phyloP scores from a whole-genome alignment of 495 filamentous ascomycete species.

The Neurospora sp. region DNA sequence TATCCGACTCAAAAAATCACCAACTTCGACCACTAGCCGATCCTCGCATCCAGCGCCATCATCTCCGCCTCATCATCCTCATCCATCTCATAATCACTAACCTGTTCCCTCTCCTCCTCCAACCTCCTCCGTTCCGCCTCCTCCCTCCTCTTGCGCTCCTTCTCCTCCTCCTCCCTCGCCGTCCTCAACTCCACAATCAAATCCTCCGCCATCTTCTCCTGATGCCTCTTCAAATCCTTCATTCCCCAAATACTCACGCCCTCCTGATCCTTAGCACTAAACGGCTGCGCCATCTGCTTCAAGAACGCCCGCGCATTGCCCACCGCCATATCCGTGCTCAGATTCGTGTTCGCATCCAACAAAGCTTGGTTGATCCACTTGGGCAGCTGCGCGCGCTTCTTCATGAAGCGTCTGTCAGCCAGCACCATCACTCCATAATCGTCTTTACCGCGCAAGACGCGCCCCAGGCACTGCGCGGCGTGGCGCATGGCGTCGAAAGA shows the following conservation, averaged over 20 bases:
- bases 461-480: slow-evolving; percentile 91
- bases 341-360: slow-evolving; percentile 69
- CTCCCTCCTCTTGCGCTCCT: slow-evolving; percentile 25
- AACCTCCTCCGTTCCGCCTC: slow-evolving; percentile 7
- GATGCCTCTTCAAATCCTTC: slow-evolving; percentile 63
- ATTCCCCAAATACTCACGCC: slow-evolving; percentile 88
- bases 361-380: slow-evolving; percentile 96
- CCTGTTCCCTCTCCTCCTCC: slow-evolving; percentile 7
- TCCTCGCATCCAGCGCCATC: slow-evolving; percentile 46
- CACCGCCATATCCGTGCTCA: slow-evolving; percentile 95
- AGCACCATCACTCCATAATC: slow-evolving; percentile 99
- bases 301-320: slow-evolving; percentile 81
- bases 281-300: slow-evolving; percentile 82
- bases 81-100: slow-evolving; percentile 47
- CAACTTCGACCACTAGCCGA: not conserved
- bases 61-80: slow-evolving; percentile 55
- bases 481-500: slow-evolving; percentile 99
- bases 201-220: slow-evolving; percentile 66
- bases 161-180: slow-evolving; percentile 10
- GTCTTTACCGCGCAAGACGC: slow-evolving; percentile 92
- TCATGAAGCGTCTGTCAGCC: slow-evolving; percentile 82
- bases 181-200: slow-evolving; percentile 32
- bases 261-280: slow-evolving; percentile 71
- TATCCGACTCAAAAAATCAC: not conserved
- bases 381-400: slow-evolving; percentile 81